Base-by-base conservation (phyloP, 306 rosid species). In the Rosa rugosa region DNA sequence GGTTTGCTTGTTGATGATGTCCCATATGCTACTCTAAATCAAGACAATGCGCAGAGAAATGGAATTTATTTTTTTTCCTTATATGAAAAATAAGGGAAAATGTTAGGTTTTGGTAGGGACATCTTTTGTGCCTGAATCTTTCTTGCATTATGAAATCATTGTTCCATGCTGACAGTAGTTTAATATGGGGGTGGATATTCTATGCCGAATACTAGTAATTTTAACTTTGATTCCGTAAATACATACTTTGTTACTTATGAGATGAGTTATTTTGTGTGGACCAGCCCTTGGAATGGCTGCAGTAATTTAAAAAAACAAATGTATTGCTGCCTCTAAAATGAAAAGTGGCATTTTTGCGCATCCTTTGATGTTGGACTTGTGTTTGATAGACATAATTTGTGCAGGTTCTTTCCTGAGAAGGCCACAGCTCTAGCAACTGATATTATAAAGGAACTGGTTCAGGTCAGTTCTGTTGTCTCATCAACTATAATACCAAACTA, bases 361-460 rank as follows among this genome's bases (percentile, higher is more conserved):
- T 72, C 23, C 45, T n/a, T 80, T 44, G 36, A 47, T 74, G 11
- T 77, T 67, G 66, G 41, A 69, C 49, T 38, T 31, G 46, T 9
- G 59, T 75, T 54, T 51, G 69, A 71, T 75, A 59, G 76, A 56
- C 82, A 11, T 81, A 44, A 65, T 70, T 5, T 44, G 68, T 76
- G 82, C 92, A 96, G 98, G 96, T 93, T 96, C 86, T 90, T 93
- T 82, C 96, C 99, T 4, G 96, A 96, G 77, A 93, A 90, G 89
- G 93, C 96, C 22, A 83, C 96, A 25, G 44, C 62, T 76, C 82
- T 90, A 56, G 97, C 98, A 60, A 83, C 69, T 76, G 90, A 89
- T 70, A 82, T 96, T 81, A 88, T 96, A 54, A 83, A 87, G 69
- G 96, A 88, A 86, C 93, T 96, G 46, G 87, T 87, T 70, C 86